A percentile compares a stretch with the other conserved stretches of the same genome.
phyloP scores from a whole-genome alignment of 257 asterid species.

The Solanum sejunctum region DNA sequence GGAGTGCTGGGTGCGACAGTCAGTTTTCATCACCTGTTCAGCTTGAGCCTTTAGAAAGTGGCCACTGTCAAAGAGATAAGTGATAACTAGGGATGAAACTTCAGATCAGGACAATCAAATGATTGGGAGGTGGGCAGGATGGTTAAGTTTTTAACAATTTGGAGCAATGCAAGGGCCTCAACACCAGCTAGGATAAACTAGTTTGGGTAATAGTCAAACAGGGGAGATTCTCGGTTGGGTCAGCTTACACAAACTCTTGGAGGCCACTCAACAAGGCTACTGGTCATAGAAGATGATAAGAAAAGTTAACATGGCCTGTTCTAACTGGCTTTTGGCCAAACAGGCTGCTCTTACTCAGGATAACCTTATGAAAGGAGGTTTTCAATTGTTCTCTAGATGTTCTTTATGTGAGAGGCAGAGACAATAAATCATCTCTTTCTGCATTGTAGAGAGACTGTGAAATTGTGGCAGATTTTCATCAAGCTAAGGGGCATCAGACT shows the following conservation, averaged over 20 bases:
- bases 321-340: background rate
- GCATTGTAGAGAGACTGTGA: background rate
- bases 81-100: background rate
- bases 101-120: background rate
- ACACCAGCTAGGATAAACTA: background rate
- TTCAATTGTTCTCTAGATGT: background rate
- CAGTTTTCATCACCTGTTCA: background rate
- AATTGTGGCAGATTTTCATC: background rate
- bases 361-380: background rate
- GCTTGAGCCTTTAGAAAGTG: background rate
- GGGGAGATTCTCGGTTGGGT: background rate
- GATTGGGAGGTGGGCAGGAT: background rate
- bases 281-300: background rate
- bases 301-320: background rate
- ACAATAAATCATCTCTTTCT: background rate
- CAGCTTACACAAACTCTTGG: background rate
- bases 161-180: background rate
- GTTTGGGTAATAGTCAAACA: background rate
- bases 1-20: background rate
- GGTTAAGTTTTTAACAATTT: background rate
- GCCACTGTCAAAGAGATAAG: background rate
- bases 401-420: background rate
- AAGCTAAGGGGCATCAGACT: background rate
- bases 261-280: background rate
- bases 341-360: background rate